Base-by-base conservation (phyloP, 305 asterid species). In the Solanum aculeatissimum region DNA sequence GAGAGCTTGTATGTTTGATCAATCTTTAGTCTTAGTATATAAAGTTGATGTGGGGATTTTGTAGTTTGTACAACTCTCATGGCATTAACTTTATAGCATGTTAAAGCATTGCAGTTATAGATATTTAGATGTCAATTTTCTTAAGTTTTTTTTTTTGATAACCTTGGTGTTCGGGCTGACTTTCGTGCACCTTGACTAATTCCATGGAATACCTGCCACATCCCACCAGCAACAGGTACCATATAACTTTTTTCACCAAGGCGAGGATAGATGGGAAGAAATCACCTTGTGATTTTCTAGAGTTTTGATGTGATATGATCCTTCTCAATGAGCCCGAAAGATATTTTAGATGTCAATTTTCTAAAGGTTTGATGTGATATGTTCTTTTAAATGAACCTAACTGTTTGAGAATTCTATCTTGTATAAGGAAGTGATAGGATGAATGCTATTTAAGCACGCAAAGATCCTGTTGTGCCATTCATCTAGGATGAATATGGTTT, bases 401-500 rank as follows among this genome's bases (percentile, higher is more conserved):
- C 80, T 86, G 60, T 55, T 86, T 71, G 66, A 68, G 38, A 35
- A 83, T 83, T 86, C 68, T 87, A 66, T 72, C 72, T 40, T 83
- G 85, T 69, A 68, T 68, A 68, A 65, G 84, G 79, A 43, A 32
- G 81, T 85, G 60, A 43, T 86, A 78, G 87, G 54, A 68, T 83
- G 70, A 83, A 70, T 88, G 68, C 85, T 78, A 10, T 79, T 80
- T 83, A 58, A 60, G 79, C 21, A 53, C 84, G 86, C 85, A 66
- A 69, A 77, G 82, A 68, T 53, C 58, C 80, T 49, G 35, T 13
- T 18, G 86, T 65, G 40, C 87, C 63, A 66, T 86, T 85, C 53
- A 18, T 66, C 83, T 86, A 87, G 88, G 88, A 93, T 92, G 98
- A 88, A 87, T 60, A 74, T 83, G 84, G 63, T 89, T 51, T 88